Base-by-base conservation (phyloP, 768 basidiomycete genomes). In the Suillus discolor region DNA sequence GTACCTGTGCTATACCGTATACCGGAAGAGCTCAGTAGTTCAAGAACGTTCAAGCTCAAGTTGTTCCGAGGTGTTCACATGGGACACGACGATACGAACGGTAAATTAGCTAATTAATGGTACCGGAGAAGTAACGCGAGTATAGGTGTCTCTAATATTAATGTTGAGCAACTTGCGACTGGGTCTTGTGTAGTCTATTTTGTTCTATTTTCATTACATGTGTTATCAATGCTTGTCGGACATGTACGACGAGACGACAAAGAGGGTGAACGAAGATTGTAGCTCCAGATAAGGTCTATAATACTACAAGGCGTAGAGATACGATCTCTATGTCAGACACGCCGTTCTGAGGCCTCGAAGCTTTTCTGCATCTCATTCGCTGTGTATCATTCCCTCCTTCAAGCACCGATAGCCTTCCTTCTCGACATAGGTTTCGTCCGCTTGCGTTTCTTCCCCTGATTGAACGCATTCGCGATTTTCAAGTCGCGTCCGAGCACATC, bases 401-500 rank as follows among this genome's bases (percentile, higher is more conserved):
- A 75, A 16, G 63, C 64, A 36, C 66, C 64, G 20, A 80, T 71
- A 0, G 85, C 82, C 73, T 81, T 85, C 69, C 92, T 84, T 74
- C 88, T 85, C 45, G 81, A 75, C 9, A 81, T 75, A 44, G 93
- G 92, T 77, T 92, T 92, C 44, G 83, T 82, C 64, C 89, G 89
- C 80, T 93, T 97, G 74, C 92, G 84, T 82, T 94, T 94, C 85
- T 95, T 97, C 20, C 97, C 97, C 57, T 86, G 83, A 34, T 82
- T 82, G 71, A 98, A 99, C 31, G 90, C 89, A 64, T 91, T 92
- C 4, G 94, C 97, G 62, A 81, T 88, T 83, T 94, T 95, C 62
- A 91, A 86, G 71, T 98, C 94, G 66, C 97, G 87, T 36, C 96
- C 96, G 2, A 99, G 83, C 18, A 87, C 77, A 76, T 99, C 97